Evolutionary conservation across 2,329 filamentous ascomycete genomes (phyloP), one percentile per base, ranked within the genome.

Genomic region (Gyromitra esculenta): DNA sequence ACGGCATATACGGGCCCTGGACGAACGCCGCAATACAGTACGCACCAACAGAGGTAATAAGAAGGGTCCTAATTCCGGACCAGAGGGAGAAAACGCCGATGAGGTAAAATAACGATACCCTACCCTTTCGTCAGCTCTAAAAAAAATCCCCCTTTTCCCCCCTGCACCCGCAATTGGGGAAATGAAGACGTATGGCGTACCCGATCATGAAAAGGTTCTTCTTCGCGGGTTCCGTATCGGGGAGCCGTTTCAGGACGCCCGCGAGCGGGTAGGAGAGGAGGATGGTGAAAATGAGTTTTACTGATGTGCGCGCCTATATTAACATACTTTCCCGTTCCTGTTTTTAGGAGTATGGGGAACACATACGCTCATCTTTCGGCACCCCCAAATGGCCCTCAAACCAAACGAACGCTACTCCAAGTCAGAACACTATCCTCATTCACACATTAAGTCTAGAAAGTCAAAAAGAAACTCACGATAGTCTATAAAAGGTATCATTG

Each of bases 31-130:
- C 92, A 80, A 99, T 96, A 79, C 88, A 86, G 82, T 97, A 99
- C 65, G 92, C 89, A 64, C 90, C 94, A 18, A 87, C 88, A 0
- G 95, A 90, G 82, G 92, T 94, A 82, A 97, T 90, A 75, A 92
- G 83, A 50, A 99, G 85, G 1, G 94, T 97, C 50, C 88, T 88
- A 13, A 96, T 84, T 72, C 96, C 96, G 83, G 85, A 86, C 94
- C 95, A 98, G 62, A 99, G 88, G 82, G 97, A 92, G 84, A 97
- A 99, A 2, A 99, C 88, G 39, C 96, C 96, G 72, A 99, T 87
- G 6, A 99, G 88, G 83, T 97, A 98, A 86, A 99, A 98, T 31
- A 96, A 83, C 2, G 92, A 92, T 15, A 93, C 89, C 37, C 91
- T 93, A 79, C 15, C 57, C 25, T 65, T 25, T 79, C 73, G 21